phyloP scores from a whole-genome alignment of 371 early-diverging fungal genomes.

The Circinella minor region DNA sequence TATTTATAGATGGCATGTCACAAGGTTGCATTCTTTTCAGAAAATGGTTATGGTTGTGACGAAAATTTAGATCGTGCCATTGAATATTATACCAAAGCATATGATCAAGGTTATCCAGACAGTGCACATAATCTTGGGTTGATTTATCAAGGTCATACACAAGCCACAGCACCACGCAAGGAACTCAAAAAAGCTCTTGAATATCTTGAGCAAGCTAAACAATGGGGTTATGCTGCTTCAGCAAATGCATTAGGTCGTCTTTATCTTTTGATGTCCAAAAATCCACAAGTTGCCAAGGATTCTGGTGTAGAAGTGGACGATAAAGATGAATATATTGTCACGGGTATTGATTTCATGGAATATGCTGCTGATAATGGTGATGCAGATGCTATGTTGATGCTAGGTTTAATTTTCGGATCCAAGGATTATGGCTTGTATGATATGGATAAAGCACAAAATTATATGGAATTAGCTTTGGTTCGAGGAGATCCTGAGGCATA shows the following conservation, averaged over 20 bases:
- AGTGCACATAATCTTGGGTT: constrained; percentile 65
- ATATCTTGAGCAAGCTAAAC: constrained; percentile 54
- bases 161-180: constrained; percentile 39
- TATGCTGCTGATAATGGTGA: constrained; percentile 60
- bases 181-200: constrained; percentile 55
- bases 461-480: constrained; percentile 63
- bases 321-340: constrained; percentile 57
- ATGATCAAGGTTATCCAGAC: constrained; percentile 63
- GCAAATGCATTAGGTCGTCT: constrained; percentile 58
- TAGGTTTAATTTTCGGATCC: constrained; percentile 65
- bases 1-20: constrained; percentile 60
- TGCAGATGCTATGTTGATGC: constrained; percentile 59
- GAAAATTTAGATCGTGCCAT: constrained; percentile 50
- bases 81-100: constrained; percentile 55
- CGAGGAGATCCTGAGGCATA: constrained; percentile 59
- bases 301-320: constrained; percentile 50
- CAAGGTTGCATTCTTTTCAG: constrained; percentile 59
- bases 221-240: constrained; percentile 61
- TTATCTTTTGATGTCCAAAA: constrained; percentile 55
- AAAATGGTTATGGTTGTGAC: constrained; percentile 50
- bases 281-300: constrained; percentile 42
- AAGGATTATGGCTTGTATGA: constrained; percentile 64
- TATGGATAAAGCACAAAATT: constrained; percentile 62
- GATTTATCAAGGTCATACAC: constrained; percentile 57
- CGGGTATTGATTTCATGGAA: constrained; percentile 62